Conservation (phyloP, 495 filamentous ascomycete species). For the Immersiella caudata region DNA sequence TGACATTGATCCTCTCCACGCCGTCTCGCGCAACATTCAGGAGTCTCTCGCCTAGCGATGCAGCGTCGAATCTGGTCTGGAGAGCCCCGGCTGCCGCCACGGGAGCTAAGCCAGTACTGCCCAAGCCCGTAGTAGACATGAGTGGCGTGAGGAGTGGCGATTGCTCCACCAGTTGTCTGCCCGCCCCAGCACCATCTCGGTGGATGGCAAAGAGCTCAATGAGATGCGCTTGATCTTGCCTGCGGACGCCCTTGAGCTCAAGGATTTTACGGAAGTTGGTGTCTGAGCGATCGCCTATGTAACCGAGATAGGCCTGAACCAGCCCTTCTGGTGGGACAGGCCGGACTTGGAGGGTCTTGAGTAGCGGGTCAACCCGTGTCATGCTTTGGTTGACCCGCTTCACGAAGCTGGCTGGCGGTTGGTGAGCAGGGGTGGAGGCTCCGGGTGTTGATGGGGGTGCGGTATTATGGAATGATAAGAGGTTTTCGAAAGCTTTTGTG, state of each 20-base stretch:
- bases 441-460: constrained; percentile 31
- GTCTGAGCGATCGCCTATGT: constrained; percentile 87
- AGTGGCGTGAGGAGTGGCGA: constrained; percentile 66
- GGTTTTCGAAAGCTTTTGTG: constrained; percentile 75
- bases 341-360: constrained; percentile 96
- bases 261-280: constrained; percentile 96
- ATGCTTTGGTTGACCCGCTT: constrained; percentile 88
- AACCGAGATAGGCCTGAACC: constrained; percentile 94
- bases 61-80: constrained; percentile 74
- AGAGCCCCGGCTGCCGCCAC: constrained; percentile 43
- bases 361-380: constrained; percentile 83
- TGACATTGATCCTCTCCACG: constrained; percentile 69
- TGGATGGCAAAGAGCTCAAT: constrained; percentile 89
- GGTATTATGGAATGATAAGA: constrained; percentile 59
- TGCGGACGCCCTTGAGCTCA: constrained; percentile 86
- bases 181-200: constrained; percentile 61
- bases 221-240: constrained; percentile 77
- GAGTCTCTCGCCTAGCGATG: constrained; percentile 70
- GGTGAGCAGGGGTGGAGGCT: constrained; percentile 44
- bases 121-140: constrained; percentile 38
- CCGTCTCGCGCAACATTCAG: constrained; percentile 88
- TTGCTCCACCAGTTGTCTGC: constrained; percentile 58
- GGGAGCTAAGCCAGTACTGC: constrained; percentile 42
- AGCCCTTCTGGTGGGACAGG: constrained; percentile 89
- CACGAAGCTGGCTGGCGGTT: constrained; percentile 66